A percentile compares a stretch with the other conserved stretches of the same genome.
Evolutionary conservation across 345 rosid species (phyloP).

Genomic region (Citrus sp.): DNA sequence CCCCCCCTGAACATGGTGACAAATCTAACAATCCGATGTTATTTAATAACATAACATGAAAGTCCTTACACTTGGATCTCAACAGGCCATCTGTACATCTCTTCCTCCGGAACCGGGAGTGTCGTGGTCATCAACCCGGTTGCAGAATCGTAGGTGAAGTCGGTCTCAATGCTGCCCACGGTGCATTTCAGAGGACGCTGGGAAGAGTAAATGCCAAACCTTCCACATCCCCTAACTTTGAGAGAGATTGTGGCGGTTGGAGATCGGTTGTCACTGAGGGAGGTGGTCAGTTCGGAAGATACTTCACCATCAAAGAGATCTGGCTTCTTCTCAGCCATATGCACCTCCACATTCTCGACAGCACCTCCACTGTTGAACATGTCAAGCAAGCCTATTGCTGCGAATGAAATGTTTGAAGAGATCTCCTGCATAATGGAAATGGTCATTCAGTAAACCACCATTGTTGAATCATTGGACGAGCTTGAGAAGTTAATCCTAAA

Average conservation of each 20-base stretch:
- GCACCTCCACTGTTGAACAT: slow-evolving; percentile 92
- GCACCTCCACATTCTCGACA: slow-evolving; percentile 51
- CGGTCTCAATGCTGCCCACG: slow-evolving; percentile 46
- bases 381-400: slow-evolving; percentile 81
- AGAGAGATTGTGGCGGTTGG: slow-evolving; percentile 50
- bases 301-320: slow-evolving; percentile 55
- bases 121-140: slow-evolving; percentile 56
- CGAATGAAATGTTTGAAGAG: slow-evolving; percentile 56
- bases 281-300: slow-evolving; percentile 34
- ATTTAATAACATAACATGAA: neutral
- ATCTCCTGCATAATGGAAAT: slow-evolving; percentile 46
- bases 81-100: slow-evolving; percentile 83
- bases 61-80: slow-evolving; percentile 53
- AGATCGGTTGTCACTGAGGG: slow-evolving; percentile 42
- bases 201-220: slow-evolving; percentile 71
- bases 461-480: neutral
- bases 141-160: slow-evolving; percentile 47
- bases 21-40: neutral
- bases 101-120: slow-evolving; percentile 60
- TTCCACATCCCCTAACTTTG: slow-evolving; percentile 71
- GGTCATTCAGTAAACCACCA: slow-evolving; percentile 8
- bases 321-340: slow-evolving; percentile 26
- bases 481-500: neutral
- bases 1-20: neutral
- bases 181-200: slow-evolving; percentile 65